phyloP scores from a whole-genome alignment of 2,329 filamentous ascomycete species.

The Epichloe sylvatica region DNA sequence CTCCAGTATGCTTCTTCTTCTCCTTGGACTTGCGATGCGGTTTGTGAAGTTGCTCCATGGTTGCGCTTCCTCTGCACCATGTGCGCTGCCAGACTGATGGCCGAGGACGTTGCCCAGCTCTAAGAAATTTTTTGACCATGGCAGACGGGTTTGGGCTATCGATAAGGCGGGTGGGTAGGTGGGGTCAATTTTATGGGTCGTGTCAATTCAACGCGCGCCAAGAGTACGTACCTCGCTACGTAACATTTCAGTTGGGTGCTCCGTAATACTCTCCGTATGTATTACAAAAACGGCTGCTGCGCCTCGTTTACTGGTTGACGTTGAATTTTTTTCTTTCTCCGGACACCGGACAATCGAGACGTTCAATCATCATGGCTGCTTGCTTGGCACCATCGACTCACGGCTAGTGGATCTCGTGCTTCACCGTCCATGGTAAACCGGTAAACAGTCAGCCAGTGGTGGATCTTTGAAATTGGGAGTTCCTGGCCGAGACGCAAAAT shows the following conservation, averaged over 20 bases:
- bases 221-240: not conserved
- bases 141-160: not conserved
- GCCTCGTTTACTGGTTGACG: too few relatives aligned
- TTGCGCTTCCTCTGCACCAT: constrained; percentile 4
- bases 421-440: not conserved
- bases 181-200: not conserved
- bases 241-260: too few relatives aligned
- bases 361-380: not conserved
- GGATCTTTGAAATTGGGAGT: too few relatives aligned
- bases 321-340: too few relatives aligned
- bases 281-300: too few relatives aligned
- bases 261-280: too few relatives aligned
- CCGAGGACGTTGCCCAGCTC: not conserved
- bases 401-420: not conserved
- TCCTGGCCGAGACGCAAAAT: too few relatives aligned
- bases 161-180: not conserved
- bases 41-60: constrained; percentile 72
- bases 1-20: constrained; percentile 58
- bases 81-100: not conserved
- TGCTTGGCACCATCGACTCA: not conserved
- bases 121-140: constrained; percentile 3
- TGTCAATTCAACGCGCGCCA: not conserved
- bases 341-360: not conserved
- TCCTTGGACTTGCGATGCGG: constrained; percentile 78
- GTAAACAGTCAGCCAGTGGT: too few relatives aligned